A percentile compares a stretch with the other conserved stretches of the same genome.
Conservation (phyloP, 306 rosid species). For the Ammopiptanthus mongolicus region DNA sequence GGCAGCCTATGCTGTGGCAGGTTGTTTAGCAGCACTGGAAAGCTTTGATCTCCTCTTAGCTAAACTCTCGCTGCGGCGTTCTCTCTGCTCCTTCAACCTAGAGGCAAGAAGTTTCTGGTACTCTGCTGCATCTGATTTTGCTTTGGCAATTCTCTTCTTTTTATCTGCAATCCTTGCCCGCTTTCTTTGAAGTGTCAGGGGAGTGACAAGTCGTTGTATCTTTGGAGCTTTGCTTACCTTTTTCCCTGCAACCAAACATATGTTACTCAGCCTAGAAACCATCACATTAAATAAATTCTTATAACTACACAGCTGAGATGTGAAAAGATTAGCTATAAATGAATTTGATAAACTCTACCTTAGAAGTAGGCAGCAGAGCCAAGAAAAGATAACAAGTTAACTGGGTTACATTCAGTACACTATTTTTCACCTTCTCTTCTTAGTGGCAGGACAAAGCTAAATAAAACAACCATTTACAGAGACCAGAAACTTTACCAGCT, state of each 20-base stretch:
- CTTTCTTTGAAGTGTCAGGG: constrained; percentile 38
- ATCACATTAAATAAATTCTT: neutral
- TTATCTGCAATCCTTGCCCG: constrained; percentile 35
- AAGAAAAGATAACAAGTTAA: neutral
- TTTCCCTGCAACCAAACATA: constrained; percentile 21
- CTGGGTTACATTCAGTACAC: neutral
- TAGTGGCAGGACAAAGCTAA: neutral
- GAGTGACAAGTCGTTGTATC: constrained; percentile 35
- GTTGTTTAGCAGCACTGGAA: constrained; percentile 25
- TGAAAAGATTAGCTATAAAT: neutral
- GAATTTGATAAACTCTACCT: neutral
- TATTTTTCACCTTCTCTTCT: neutral
- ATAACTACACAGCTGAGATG: neutral
- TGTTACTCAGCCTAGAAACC: neutral
- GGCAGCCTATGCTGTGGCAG: neutral
- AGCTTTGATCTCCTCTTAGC: constrained; percentile 36
- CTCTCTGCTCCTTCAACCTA: constrained; percentile 38
- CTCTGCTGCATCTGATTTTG: constrained; percentile 37
- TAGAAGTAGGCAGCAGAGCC: neutral
- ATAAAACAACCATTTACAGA: neutral
- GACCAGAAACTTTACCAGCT: constrained; percentile 17
- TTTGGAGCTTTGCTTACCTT: constrained; percentile 38
- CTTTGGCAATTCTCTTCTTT: constrained; percentile 38
- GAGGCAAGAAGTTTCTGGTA: constrained; percentile 42
- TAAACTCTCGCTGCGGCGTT: constrained; percentile 34